phyloP scores from a whole-genome alignment of 1,284 basidiomycete genomes.

The Ganoderma resinaceum region DNA sequence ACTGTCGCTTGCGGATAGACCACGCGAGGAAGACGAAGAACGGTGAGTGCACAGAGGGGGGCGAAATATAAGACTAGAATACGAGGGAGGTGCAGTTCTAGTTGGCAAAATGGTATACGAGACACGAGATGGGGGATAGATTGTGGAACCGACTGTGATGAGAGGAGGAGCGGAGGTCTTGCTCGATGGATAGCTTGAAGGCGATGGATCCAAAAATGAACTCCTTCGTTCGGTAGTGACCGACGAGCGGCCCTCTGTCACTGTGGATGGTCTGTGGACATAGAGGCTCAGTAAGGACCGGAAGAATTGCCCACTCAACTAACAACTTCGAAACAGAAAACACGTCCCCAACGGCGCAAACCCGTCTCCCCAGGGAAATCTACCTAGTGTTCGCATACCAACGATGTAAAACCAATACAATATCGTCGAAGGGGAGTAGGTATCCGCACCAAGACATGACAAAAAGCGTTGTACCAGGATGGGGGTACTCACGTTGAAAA shows the following conservation, averaged over 20 bases:
- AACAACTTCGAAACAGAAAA: not conserved
- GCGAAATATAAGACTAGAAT: not conserved
- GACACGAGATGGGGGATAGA: not conserved
- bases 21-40: conserved; percentile 31
- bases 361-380: not conserved
- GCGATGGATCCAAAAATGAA: not conserved
- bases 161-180: not conserved
- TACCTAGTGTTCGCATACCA: not conserved
- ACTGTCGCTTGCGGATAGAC: conserved; percentile 22
- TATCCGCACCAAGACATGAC: not conserved
- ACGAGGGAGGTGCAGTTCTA: not conserved
- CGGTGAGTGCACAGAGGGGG: conserved; percentile 16
- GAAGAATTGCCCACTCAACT: not conserved
- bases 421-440: not conserved
- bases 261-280: not conserved
- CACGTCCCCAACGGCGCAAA: not conserved
- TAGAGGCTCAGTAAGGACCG: not conserved
- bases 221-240: not conserved
- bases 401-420: not conserved
- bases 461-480: not conserved
- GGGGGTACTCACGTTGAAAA: not conserved
- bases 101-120: not conserved
- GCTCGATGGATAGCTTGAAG: not conserved
- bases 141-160: not conserved
- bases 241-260: not conserved